Evolutionary conservation across 2,329 filamentous ascomycete genomes (phyloP).

Genomic region (Mariannaea sp.): DNA sequence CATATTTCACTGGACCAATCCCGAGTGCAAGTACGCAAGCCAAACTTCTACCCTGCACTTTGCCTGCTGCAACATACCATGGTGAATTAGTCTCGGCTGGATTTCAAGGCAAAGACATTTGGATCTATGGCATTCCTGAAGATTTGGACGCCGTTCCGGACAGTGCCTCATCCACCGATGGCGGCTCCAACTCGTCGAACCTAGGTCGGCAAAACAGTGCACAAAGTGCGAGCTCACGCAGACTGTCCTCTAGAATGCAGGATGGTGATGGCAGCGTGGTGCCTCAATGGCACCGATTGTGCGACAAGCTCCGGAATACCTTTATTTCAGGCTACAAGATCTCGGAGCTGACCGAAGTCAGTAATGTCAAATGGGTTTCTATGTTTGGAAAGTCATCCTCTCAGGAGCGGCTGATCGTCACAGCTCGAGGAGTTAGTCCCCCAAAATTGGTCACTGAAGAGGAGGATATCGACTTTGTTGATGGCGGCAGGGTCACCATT

Average conservation of each 20-base stretch:
- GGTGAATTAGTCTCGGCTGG: conserved; percentile 76
- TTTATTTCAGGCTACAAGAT: conserved; percentile 72
- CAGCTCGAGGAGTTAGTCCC: conserved; percentile 70
- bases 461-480: conserved; percentile 75
- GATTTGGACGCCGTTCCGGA: conserved; percentile 68
- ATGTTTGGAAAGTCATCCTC: conserved; percentile 53
- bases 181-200: conserved; percentile 29
- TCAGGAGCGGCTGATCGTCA: conserved; percentile 67
- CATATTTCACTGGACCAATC: conserved; percentile 76
- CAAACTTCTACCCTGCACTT: conserved; percentile 69
- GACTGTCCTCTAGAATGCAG: conserved; percentile 40
- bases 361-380: conserved; percentile 73
- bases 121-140: conserved; percentile 79
- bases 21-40: conserved; percentile 56
- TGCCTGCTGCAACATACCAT: conserved; percentile 69
- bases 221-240: conserved; percentile 38
- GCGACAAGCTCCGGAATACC: conserved; percentile 71
- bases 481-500: conserved; percentile 74
- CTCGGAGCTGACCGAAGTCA: conserved; percentile 67
- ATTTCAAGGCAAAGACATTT: conserved; percentile 73
- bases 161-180: conserved; percentile 35
- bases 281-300: conserved; percentile 71
- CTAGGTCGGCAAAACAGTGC: conserved; percentile 41
- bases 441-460: conserved; percentile 65
- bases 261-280: conserved; percentile 46